phyloP scores from a whole-genome alignment of 257 asterid species.

The Nicotiana tabacum region DNA sequence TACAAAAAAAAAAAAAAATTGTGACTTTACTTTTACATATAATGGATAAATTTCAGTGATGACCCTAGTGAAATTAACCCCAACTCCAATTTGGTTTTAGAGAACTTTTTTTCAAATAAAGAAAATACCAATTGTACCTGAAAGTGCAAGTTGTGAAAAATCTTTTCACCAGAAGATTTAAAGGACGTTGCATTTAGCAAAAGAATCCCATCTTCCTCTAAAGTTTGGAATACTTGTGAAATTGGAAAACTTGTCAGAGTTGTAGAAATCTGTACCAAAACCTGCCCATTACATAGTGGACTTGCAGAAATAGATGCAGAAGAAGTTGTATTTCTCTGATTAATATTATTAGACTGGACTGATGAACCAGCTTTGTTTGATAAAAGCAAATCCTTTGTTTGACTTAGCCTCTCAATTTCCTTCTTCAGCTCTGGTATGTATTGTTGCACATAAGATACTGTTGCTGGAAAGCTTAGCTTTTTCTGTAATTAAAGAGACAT shows the following conservation, averaged over 20 bases:
- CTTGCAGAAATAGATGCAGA: conserved; percentile 26
- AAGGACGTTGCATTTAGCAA: conserved; percentile 43
- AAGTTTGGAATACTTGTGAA: conserved; percentile 23
- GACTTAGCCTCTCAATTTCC: conserved; percentile 38
- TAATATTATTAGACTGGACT: not conserved
- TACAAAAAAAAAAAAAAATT: too few species aligned
- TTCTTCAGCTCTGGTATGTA: conserved; percentile 74
- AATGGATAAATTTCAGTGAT: too few species aligned
- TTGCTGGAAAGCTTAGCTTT: conserved; percentile 59
- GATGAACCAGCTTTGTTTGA: conserved; percentile 16
- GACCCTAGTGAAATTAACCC: too few species aligned
- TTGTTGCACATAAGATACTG: conserved; percentile 51
- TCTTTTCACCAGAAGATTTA: conserved; percentile 43
- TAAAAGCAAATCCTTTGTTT: conserved; percentile 38
- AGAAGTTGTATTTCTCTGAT: conserved; percentile 5
- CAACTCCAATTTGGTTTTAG: too few species aligned
- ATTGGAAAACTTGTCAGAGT: conserved; percentile 18
- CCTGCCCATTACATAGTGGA: conserved; percentile 32
- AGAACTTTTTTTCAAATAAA: too few species aligned
- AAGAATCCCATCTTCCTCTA: conserved; percentile 51
- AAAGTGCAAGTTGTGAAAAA: conserved; percentile 53
- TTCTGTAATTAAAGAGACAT: conserved; percentile 29
- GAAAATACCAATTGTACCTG: conserved; percentile 29
- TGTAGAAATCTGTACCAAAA: conserved; percentile 43
- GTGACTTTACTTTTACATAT: too few species aligned